Conservation (phyloP, 108 stramenopile genomes). For the Pseudonitzschia delicatissima region DNA sequence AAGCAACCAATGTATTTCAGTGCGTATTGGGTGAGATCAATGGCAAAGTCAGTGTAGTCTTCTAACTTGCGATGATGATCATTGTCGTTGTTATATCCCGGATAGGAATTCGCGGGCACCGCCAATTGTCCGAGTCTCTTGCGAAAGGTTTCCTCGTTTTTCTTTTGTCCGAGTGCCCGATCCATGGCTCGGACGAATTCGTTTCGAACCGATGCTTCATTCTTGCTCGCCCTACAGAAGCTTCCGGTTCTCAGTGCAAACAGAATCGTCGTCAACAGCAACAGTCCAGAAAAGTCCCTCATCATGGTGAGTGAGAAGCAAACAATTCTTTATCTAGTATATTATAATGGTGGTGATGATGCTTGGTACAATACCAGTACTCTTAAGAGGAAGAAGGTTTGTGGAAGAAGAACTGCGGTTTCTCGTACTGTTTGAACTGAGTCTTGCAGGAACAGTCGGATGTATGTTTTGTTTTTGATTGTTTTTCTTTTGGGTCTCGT, state of each 20-base stretch:
- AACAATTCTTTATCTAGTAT: no score
- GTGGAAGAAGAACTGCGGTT: no score
- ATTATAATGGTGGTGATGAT: no score
- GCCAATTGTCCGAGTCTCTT: slow-evolving; percentile 17
- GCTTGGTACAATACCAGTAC: no score
- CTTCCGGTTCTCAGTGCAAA: neutral
- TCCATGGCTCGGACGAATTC: slow-evolving; percentile 40
- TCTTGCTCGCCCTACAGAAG: neutral
- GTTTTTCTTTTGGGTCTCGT: no score
- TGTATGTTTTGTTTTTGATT: no score
- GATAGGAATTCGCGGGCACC: slow-evolving; percentile 8
- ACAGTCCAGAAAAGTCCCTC: neutral
- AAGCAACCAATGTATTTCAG: slow-evolving; percentile 78
- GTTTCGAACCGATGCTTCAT: neutral
- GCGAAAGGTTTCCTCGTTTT: slow-evolving; percentile 10
- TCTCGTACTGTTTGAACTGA: no score
- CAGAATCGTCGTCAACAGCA: slow-evolving; percentile 5
- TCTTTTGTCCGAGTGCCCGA: slow-evolving; percentile 19
- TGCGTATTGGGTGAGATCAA: slow-evolving; percentile 67
- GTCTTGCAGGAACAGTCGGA: no score
- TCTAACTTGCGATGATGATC: slow-evolving; percentile 19
- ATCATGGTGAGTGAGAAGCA: neutral
- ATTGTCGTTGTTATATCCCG: neutral
- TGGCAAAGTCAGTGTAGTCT: slow-evolving; percentile 9
- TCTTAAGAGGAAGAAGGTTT: no score